phyloP scores from a whole-genome alignment of 2,329 filamentous ascomycete species.

The Alternaria novae-zelandiae region DNA sequence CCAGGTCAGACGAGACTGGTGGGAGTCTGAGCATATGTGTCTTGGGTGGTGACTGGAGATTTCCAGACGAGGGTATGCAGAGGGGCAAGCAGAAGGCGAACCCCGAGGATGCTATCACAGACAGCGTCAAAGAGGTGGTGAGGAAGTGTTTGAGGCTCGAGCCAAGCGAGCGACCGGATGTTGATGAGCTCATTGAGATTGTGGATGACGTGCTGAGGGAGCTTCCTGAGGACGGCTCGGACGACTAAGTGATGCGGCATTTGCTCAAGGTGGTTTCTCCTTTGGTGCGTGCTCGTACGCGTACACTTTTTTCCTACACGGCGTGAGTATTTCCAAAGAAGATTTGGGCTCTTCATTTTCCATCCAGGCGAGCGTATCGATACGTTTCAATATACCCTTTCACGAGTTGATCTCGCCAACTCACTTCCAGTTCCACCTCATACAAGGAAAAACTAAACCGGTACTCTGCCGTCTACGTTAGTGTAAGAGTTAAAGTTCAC shows the following conservation, averaged over 20 bases:
- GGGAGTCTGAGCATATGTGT: slow-evolving; percentile 93
- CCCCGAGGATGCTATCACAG: slow-evolving; percentile 68
- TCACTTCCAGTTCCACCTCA: not conserved
- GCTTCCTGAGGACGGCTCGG: slow-evolving; percentile 66
- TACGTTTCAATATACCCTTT: slow-evolving; percentile 8
- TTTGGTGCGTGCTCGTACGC: not conserved
- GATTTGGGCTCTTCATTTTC: not conserved
- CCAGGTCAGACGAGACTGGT: slow-evolving; percentile 93
- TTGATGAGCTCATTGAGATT: slow-evolving; percentile 80
- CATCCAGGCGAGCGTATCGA: not conserved
- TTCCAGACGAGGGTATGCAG: slow-evolving; percentile 79
- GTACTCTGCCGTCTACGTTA: not conserved
- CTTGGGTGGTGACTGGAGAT: slow-evolving; percentile 92
- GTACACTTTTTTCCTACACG: not conserved
- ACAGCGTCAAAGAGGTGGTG: slow-evolving; percentile 85
- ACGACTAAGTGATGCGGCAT: slow-evolving; percentile 9
- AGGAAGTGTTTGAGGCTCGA: slow-evolving; percentile 86
- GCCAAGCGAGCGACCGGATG: slow-evolving; percentile 83
- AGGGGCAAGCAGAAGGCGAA: slow-evolving; percentile 60
- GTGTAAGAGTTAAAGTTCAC: not conserved
- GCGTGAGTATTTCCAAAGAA: not conserved
- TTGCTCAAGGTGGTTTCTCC: not conserved
- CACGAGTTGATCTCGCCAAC: not conserved
- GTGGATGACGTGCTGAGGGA: slow-evolving; percentile 75
- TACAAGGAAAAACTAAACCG: not conserved